Evolutionary conservation across 176 grass and related monocot species (phyloP).

Genomic region (Carex littledalei): DNA sequence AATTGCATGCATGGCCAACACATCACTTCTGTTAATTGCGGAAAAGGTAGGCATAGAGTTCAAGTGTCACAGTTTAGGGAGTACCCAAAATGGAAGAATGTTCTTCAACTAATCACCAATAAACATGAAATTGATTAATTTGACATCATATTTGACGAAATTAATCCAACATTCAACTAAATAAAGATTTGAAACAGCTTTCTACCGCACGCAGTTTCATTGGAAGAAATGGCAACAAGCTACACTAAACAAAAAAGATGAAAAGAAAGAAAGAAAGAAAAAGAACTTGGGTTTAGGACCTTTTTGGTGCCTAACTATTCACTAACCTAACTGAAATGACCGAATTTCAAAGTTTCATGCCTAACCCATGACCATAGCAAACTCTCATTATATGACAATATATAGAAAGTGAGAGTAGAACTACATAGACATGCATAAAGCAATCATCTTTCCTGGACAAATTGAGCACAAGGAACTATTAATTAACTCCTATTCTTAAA

Average conservation of each 20-base stretch:
- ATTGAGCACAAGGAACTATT: slow-evolving; percentile 4
- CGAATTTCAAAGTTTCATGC: slow-evolving; percentile 22
- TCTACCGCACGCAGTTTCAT: neutral
- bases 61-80: slow-evolving; percentile 17
- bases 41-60: slow-evolving; percentile 8
- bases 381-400: neutral
- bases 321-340: slow-evolving; percentile 27
- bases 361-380: slow-evolving; percentile 26
- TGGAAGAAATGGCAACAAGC: neutral
- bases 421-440: neutral
- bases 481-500: slow-evolving; percentile 26
- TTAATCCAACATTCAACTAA: neutral
- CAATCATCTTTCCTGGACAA: neutral
- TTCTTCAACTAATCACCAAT: neutral
- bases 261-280: neutral
- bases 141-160: neutral
- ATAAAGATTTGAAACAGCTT: neutral
- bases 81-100: neutral
- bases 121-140: slow-evolving; percentile 11
- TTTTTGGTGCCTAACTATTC: slow-evolving; percentile 24
- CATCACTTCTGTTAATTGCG: slow-evolving; percentile 9
- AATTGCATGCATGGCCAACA: slow-evolving; percentile 22
- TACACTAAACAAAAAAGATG: neutral
- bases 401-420: slow-evolving; percentile 1
- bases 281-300: neutral